phyloP scores from a whole-genome alignment of 768 basidiomycete genomes.

The Mrakia gelida region DNA sequence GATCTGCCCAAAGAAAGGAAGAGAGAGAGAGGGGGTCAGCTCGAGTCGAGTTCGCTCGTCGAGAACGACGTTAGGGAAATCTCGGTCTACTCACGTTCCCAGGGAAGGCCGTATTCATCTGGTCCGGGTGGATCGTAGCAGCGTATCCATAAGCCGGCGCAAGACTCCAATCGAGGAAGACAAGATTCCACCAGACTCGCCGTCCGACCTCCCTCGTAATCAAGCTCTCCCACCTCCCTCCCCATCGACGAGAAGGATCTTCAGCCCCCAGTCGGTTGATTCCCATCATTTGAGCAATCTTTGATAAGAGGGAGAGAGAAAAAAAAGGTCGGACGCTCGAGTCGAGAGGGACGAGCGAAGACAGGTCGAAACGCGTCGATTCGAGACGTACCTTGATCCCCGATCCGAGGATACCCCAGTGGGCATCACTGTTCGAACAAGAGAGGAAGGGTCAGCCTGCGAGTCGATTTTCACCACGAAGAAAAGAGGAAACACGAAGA shows the following conservation, averaged over 20 bases:
- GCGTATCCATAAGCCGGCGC: slow-evolving; percentile 42
- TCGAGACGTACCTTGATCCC: slow-evolving; percentile 39
- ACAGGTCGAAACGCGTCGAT: no score
- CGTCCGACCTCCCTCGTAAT: slow-evolving; percentile 45
- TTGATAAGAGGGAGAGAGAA: no score
- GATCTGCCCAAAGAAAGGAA: slow-evolving; percentile 25
- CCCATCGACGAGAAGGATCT: slow-evolving; percentile 43
- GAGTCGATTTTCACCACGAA: no score
- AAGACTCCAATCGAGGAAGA: slow-evolving; percentile 45
- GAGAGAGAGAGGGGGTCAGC: neutral
- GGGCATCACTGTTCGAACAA: slow-evolving; percentile 36
- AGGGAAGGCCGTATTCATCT: slow-evolving; percentile 46
- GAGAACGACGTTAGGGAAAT: neutral
- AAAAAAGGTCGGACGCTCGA: no score
- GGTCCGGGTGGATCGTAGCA: slow-evolving; percentile 42
- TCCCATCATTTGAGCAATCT: slow-evolving; percentile 45
- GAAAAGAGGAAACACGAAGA: no score
- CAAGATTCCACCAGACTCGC: slow-evolving; percentile 45
- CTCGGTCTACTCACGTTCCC: slow-evolving; percentile 36
- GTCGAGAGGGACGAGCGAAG: no score
- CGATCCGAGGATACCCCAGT: slow-evolving; percentile 45
- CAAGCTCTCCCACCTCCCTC: slow-evolving; percentile 44
- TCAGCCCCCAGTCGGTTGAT: slow-evolving; percentile 44
- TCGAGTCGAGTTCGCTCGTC: neutral
- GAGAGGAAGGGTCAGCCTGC: neutral